phyloP scores from a whole-genome alignment of 2,329 filamentous ascomycete species.

The Phoma sp. region DNA sequence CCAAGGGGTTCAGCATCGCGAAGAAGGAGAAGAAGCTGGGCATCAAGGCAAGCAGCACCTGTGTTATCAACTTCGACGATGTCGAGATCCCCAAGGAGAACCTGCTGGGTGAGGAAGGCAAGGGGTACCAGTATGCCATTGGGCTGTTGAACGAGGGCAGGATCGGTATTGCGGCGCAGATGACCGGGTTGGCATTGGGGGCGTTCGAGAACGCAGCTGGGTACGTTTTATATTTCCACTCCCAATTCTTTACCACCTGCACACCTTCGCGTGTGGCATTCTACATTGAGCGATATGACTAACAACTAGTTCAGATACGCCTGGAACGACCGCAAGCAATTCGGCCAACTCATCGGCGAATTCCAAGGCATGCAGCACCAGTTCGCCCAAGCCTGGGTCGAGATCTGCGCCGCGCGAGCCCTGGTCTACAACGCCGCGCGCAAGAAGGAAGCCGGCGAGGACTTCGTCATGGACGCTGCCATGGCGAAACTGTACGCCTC shows the following conservation, averaged over 20 bases:
- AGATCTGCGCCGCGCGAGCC: constrained; percentile 88
- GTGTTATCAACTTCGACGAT: constrained; percentile 96
- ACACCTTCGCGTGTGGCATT: too few species aligned
- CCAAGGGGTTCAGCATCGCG: constrained; percentile 87
- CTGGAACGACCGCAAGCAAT: constrained; percentile 98
- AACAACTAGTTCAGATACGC: constrained; percentile 67
- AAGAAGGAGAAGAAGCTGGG: constrained; percentile 99
- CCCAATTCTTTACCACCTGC: background rate
- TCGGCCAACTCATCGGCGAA: constrained; percentile 88
- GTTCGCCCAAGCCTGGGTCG: constrained; percentile 92
- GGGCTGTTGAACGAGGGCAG: constrained; percentile 91
- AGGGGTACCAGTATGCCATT: constrained; percentile 99
- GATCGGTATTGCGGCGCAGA: constrained; percentile 97
- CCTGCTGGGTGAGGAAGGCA: constrained; percentile 83
- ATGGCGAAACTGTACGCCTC: constrained; percentile 98
- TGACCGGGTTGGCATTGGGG: constrained; percentile 94
- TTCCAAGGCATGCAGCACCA: constrained; percentile 99
- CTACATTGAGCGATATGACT: too few species aligned
- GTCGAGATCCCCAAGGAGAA: constrained; percentile 88
- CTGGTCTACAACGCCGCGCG: constrained; percentile 95
- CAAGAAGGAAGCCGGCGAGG: constrained; percentile 96
- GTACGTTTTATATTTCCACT: constrained; percentile 50
- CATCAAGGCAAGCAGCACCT: constrained; percentile 94
- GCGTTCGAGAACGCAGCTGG: constrained; percentile 93
- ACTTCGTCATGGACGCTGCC: constrained; percentile 93